Evolutionary conservation across 768 basidiomycete genomes (phyloP).

Genomic region (Sistotremastrum niveocremeum): DNA sequence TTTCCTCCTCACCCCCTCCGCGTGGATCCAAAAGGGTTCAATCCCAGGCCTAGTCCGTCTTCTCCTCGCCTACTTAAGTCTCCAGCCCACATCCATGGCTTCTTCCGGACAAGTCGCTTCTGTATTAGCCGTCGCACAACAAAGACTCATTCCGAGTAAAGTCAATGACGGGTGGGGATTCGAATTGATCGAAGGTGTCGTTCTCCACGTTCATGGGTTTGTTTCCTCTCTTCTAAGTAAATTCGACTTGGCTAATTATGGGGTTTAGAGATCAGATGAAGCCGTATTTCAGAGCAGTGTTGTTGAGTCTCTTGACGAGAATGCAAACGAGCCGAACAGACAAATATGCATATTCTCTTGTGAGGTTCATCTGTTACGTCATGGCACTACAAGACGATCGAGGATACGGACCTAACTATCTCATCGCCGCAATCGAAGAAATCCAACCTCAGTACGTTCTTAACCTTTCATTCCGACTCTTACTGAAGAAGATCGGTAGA

Average conservation of each 20-base stretch:
- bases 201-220: conserved; percentile 62
- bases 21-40: conserved; percentile 91
- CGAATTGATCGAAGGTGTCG: conserved; percentile 70
- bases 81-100: conserved; percentile 57
- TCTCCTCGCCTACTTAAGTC: conserved; percentile 66
- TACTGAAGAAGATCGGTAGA: conserved; percentile 20
- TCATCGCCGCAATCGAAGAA: conserved; percentile 65
- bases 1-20: conserved; percentile 68
- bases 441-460: conserved; percentile 68
- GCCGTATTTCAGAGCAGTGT: conserved; percentile 59
- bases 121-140: conserved; percentile 80
- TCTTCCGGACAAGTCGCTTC: conserved; percentile 56
- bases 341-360: conserved; percentile 71
- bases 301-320: conserved; percentile 68
- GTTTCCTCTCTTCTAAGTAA: conserved; percentile 14
- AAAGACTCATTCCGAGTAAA: conserved; percentile 78
- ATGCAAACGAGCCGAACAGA: conserved; percentile 85
- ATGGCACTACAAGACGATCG: conserved; percentile 57
- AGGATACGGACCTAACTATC: conserved; percentile 63
- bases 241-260: not conserved
- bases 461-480: not conserved
- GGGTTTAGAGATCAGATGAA: conserved; percentile 42
- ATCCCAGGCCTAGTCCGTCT: conserved; percentile 87
- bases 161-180: conserved; percentile 85
- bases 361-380: conserved; percentile 61